Base-by-base conservation (phyloP, 2,329 filamentous ascomycete genomes). In the Macrophomina phaseolina region DNA sequence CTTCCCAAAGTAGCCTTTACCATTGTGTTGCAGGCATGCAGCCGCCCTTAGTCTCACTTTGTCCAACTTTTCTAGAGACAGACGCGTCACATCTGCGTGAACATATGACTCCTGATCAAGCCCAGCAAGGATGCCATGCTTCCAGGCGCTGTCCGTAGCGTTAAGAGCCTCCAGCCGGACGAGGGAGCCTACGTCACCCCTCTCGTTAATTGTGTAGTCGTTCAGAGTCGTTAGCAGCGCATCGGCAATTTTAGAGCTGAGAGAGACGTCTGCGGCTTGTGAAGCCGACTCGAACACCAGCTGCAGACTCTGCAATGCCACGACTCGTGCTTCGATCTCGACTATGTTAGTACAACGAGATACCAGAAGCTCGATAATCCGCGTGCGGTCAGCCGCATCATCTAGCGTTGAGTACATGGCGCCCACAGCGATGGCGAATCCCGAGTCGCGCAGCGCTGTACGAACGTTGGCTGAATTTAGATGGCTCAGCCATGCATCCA, bases 41-140 rank as follows among this genome's bases (percentile, higher is more conserved):
- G 75, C 74, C 6, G 78, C 77, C 60, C 74, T 71, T 18, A 69
- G 55, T 3, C 95, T 88, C 18, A 98, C 90, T 69, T 92, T 91
- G 77, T 98, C 94, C 1, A 98, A 84, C 76, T 97, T 97, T 78
- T 99, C 95, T 0, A 91, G 87, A 2, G 93, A 89, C 14, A 98
- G 84, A 1, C 93, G 87, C 38, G 92, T 81, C 3, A 87, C 75
- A 55, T 81, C 80, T 14, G 74, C 73, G 48, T 74, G 71, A n/a
- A 80, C 67, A 7, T 71, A 36, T 42, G 16, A 46, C 11, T 61
- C 4, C 68, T 68, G 18, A 76, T 68, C 9, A 71, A 53, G 12
- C 62, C 70, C 36, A 67, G 67, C n/a, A 4, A 60, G 45, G 5
- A 66, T 34, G 14, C 64, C 53, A 9, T 34, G 28, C 18, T 67